These are phyloP conservation scores for Neurospora sp. DNA, from an alignment of 495 filamentous ascomycete genomes.

Conservation along the genomic window DNA sequence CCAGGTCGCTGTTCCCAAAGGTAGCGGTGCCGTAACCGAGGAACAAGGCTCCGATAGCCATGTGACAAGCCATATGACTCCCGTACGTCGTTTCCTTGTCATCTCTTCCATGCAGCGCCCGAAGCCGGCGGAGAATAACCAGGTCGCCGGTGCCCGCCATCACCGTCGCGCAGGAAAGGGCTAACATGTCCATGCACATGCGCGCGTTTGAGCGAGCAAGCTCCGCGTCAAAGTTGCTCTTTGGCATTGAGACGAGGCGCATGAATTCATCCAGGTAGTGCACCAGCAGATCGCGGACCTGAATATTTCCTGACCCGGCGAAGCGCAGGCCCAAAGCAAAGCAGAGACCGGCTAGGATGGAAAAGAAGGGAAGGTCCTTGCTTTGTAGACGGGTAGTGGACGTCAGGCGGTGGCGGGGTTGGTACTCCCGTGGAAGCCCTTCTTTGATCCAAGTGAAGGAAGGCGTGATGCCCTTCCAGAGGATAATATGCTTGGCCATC, in stretches of 20 bases:
- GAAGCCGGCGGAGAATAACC: slow-evolving; percentile 75
- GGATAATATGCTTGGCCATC: slow-evolving; percentile 81
- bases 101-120: slow-evolving; percentile 79
- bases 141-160: slow-evolving; percentile 96
- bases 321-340: slow-evolving; percentile 76
- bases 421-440: slow-evolving; percentile 62
- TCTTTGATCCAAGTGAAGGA: slow-evolving; percentile 60
- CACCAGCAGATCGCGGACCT: slow-evolving; percentile 70
- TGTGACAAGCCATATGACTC: slow-evolving; percentile 84
- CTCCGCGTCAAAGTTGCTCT: slow-evolving; percentile 66
- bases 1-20: slow-evolving; percentile 79
- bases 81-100: slow-evolving; percentile 81
- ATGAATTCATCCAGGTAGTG: slow-evolving; percentile 83
- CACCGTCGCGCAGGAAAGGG: slow-evolving; percentile 71
- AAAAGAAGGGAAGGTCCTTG: slow-evolving; percentile 82
- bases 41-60: slow-evolving; percentile 86
- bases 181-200: slow-evolving; percentile 81
- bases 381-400: slow-evolving; percentile 49
- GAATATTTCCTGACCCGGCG: slow-evolving; percentile 66
- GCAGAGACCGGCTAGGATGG: slow-evolving; percentile 82
- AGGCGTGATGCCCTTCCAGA: slow-evolving; percentile 77
- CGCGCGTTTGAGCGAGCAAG: slow-evolving; percentile 70
- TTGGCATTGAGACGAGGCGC: slow-evolving; percentile 58
- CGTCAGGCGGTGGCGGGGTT: slow-evolving; percentile 41
- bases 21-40: slow-evolving; percentile 86